These are phyloP conservation scores for Fusarium sp. DNA, from an alignment of 2,329 filamentous ascomycete genomes.

Conservation along the genomic window DNA sequence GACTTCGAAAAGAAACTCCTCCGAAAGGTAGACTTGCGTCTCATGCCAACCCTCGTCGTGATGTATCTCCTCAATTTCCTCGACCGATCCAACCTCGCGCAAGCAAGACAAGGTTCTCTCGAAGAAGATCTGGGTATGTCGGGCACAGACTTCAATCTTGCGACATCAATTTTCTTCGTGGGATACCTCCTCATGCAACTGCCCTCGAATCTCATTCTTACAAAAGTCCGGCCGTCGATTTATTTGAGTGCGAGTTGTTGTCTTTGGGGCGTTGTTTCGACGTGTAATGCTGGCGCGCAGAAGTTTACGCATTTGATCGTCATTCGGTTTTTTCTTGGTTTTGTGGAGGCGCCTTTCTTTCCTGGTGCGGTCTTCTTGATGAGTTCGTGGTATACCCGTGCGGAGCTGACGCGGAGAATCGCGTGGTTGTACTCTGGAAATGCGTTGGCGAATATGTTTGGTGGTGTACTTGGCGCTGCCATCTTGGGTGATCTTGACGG, in stretches of 20 bases:
- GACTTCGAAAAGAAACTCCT: slow-evolving; percentile 51
- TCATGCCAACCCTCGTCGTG: slow-evolving; percentile 64
- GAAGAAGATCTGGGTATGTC: slow-evolving; percentile 65
- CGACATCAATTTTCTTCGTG: slow-evolving; percentile 71
- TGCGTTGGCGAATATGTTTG: slow-evolving; percentile 62
- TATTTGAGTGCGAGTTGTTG: slow-evolving; percentile 63
- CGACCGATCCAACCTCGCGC: slow-evolving; percentile 64
- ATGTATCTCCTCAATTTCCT: slow-evolving; percentile 69
- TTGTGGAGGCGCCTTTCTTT: slow-evolving; percentile 63
- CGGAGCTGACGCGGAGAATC: slow-evolving; percentile 66
- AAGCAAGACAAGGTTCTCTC: slow-evolving; percentile 64
- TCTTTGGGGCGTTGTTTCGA: slow-evolving; percentile 54
- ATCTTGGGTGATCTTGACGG: slow-evolving; percentile 59
- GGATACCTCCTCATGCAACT: slow-evolving; percentile 72
- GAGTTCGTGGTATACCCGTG: slow-evolving; percentile 59
- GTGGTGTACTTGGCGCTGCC: slow-evolving; percentile 61
- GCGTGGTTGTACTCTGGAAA: slow-evolving; percentile 70
- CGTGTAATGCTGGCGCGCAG: slow-evolving; percentile 59
- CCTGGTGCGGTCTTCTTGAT: slow-evolving; percentile 61
- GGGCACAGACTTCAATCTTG: slow-evolving; percentile 67
- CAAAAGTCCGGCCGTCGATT: slow-evolving; percentile 62
- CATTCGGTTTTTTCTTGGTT: slow-evolving; percentile 58
- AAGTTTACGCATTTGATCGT: slow-evolving; percentile 57
- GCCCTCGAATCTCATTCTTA: slow-evolving; percentile 69
- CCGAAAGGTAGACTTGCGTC: slow-evolving; percentile 62